Percentiles rank a stretch among this genome's conserved stretches.
Evolutionary conservation across 2,329 filamentous ascomycete species (phyloP).

Genomic region (Colletotrichum trifolii): DNA sequence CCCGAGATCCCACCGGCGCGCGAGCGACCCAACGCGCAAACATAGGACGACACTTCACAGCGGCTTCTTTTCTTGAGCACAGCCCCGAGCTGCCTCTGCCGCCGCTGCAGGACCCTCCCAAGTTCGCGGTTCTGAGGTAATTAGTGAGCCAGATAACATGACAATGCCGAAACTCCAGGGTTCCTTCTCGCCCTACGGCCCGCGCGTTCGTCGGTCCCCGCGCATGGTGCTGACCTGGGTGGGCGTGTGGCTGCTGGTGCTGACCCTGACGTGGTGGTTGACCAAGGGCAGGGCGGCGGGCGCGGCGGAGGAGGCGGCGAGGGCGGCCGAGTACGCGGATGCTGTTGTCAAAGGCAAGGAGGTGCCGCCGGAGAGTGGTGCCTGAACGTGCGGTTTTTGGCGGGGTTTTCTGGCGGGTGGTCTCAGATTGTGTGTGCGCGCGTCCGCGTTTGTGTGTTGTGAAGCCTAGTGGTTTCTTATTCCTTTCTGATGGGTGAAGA

Average conservation of each 20-base stretch:
- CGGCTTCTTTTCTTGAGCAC: not conserved
- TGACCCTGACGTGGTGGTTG: constrained; percentile 36
- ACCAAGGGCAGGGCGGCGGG: constrained; percentile 13
- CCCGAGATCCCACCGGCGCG: too few relatives aligned
- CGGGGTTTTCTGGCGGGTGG: too few relatives aligned
- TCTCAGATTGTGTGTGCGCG: too few relatives aligned
- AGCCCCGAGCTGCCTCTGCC: not conserved
- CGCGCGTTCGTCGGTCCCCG: constrained; percentile 25
- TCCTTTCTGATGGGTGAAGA: not conserved
- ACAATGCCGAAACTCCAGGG: constrained; percentile 20
- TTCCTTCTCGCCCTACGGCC: constrained; percentile 33
- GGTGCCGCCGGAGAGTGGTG: constrained; percentile 18
- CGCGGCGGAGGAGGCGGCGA: not conserved
- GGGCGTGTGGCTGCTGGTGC: constrained; percentile 29
- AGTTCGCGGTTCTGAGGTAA: too few relatives aligned
- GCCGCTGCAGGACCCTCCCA: too few relatives aligned
- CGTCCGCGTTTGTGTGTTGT: too few relatives aligned
- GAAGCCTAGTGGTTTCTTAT: not conserved
- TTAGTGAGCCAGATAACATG: not conserved
- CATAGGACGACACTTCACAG: not conserved
- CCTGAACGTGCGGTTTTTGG: not conserved
- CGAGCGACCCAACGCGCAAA: too few relatives aligned
- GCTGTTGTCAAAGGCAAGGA: constrained; percentile 31
- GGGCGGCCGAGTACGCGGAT: constrained; percentile 11
- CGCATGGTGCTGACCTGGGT: constrained; percentile 35